Base-by-base conservation (phyloP, 352 stramenopile species). In the Phytophthora foliorum region DNA sequence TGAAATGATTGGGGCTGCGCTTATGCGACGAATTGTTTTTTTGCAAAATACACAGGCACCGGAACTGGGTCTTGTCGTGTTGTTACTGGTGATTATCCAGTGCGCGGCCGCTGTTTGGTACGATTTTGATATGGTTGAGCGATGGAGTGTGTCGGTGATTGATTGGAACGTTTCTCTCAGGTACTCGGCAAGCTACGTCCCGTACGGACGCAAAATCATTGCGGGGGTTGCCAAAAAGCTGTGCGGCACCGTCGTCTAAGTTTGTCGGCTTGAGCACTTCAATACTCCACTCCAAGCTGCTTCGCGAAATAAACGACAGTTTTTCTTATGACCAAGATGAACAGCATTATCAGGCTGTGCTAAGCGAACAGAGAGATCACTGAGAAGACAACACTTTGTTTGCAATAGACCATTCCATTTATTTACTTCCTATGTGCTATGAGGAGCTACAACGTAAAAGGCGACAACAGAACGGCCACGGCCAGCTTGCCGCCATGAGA, bases 131-230 rank as follows among this genome's bases (percentile, higher is more conserved):
- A n/a, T n/a, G n/a, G n/a, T n/a, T n/a, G 8, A 34, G 29, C 6
- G 9, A 34, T 34, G 6, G 7, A 34, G 0, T 19, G 25, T 14
- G 3, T 27, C 27, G 16, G 4, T 1, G 22, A 13, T 42, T 27
- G 44, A 49, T 38, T 5, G 9, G 4, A 16, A 64, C 51, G 14
- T 31, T 48, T 16, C 2, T 63, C n/a, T 29, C 45, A 90, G 82
- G 82, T 95, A 96, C 62, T 91, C 87, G 53, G 85, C 86, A 17
- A 96, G 86, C 34, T 96, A 93, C 72, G 83, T 96, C 24, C 89
- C 86, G 17, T 96, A 90, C 66, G 89, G 89, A 56, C 86, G 87
- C 63, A 93, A 94, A 66, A 91, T 94, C 44, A 74, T 95, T 62
- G 78, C 80, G 25, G 59, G 70, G 14, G 82, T 94, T 16, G 80